These are phyloP conservation scores for Trifolium repens DNA, from an alignment of 306 rosid genomes.

Conservation along the genomic window DNA sequence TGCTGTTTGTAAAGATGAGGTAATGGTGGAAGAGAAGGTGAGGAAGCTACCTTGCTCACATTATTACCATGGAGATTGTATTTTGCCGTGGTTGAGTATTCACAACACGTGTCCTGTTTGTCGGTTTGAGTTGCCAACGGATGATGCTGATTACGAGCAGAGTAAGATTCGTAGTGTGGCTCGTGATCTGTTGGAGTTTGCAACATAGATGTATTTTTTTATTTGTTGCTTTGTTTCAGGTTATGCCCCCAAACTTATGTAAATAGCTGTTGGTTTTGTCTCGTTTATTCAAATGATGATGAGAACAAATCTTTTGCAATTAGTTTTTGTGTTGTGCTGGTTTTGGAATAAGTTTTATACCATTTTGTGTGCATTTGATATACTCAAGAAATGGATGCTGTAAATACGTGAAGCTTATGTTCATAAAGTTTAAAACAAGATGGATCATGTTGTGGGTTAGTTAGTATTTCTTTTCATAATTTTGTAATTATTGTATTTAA, in stretches of 20 bases:
- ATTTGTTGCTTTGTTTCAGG: conserved; percentile 50
- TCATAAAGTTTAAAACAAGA: background rate
- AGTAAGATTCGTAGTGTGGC: conserved; percentile 55
- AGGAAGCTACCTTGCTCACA: conserved; percentile 83
- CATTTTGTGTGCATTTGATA: conserved; percentile 32
- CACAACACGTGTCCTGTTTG: conserved; percentile 92
- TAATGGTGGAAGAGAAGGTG: conserved; percentile 71
- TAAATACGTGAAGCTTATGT: conserved; percentile 35
- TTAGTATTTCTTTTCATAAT: conserved; percentile 12
- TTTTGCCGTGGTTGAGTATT: conserved; percentile 84
- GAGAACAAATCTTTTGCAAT: conserved; percentile 40
- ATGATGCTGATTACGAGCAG: conserved; percentile 81
- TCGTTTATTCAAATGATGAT: conserved; percentile 42
- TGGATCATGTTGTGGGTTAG: conserved; percentile 25
- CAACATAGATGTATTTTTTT: conserved; percentile 52
- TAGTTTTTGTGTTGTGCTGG: conserved; percentile 45
- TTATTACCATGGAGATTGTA: conserved; percentile 87
- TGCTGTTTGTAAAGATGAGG: conserved; percentile 78
- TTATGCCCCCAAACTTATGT: conserved; percentile 43
- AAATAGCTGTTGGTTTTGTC: conserved; percentile 48
- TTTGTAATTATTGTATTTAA: conserved; percentile 18
- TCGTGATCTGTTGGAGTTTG: conserved; percentile 47
- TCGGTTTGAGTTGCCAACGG: conserved; percentile 84
- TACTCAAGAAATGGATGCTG: conserved; percentile 37
- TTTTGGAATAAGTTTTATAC: conserved; percentile 42